A percentile compares a stretch with the other conserved stretches of the same genome.
Conservation (phyloP, 257 asterid species). For the Osmanthus fragrans region DNA sequence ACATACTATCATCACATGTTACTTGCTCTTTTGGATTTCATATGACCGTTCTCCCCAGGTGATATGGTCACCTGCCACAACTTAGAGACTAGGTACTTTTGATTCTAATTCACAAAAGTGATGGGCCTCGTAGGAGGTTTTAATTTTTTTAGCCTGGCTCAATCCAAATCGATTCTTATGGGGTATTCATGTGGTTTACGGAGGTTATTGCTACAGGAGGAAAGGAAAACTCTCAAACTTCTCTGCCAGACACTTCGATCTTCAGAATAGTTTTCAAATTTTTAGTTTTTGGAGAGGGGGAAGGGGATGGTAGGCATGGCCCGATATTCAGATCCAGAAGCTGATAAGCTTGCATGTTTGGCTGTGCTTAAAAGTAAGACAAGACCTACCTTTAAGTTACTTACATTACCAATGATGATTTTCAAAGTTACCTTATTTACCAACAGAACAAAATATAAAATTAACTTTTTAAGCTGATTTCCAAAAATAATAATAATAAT, state of each 20-base stretch:
- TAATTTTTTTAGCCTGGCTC: neutral
- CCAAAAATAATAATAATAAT: too few species aligned
- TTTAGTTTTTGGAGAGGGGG: neutral
- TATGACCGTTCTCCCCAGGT: neutral
- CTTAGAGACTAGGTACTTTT: neutral
- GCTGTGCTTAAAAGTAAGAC: neutral
- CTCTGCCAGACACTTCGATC: neutral
- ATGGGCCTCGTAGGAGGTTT: neutral
- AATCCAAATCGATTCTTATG: neutral
- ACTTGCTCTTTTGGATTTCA: neutral
- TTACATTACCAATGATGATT: neutral
- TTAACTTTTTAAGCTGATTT: neutral
- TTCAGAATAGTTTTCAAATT: neutral
- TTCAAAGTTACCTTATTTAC: neutral
- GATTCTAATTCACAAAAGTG: neutral
- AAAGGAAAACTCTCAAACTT: neutral
- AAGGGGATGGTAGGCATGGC: neutral
- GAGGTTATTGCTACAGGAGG: neutral
- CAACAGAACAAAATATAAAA: neutral
- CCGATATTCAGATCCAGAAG: neutral
- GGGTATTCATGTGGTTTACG: neutral
- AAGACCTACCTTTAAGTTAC: neutral
- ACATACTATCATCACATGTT: neutral
- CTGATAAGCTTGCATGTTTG: neutral
- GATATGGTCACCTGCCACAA: neutral